Evolutionary conservation across 1,284 basidiomycete genomes (phyloP), one percentile per base, ranked within the genome.

Genomic region (Melampsora americana): DNA sequence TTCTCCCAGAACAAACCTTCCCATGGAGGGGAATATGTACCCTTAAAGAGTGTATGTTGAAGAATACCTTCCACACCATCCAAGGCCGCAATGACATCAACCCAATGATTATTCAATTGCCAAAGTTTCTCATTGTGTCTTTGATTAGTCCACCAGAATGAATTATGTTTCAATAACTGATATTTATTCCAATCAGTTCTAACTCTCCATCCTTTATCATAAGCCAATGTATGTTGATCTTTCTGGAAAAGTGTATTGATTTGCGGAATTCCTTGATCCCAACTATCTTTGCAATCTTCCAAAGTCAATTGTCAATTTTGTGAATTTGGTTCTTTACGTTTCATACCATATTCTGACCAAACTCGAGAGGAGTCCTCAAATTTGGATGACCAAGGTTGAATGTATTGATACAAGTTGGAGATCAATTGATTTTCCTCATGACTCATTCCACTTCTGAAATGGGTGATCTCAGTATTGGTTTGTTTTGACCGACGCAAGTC

Each of bases 311-410:
- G 90, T 77, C 95, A 90, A 84, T 99, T 98, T 83, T 97, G 93
- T 2, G 95, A 94, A 79, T 94, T 95, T 26, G 95, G 96, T 83
- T 99, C 96, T 84, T 98, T 98, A 79, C 96, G 87, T 87, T 99
- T 99, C 92, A 97, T 92, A 0, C 95, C 96, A 83, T 99, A 99
- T 84, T 99, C 96, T 2, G 92, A 93, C 96, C 96, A 99, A 35
- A 99, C 96, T 79, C 96, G 92, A 53, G 94, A 94, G 6, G 93
- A 96, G 83, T 99, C 96, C 79, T 96, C 84, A 86, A 99, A n/a
- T n/a, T n/a, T n/a, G n/a, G n/a, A n/a, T n/a, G n/a, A n/a, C n/a
- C n/a, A n/a, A n/a, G n/a, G n/a, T 82, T 97, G 93, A 28, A 99
- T 88, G 84, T 99, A 99, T 76, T 95, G 92, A 85, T 97, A 99